phyloP scores from a whole-genome alignment of 495 filamentous ascomycete species.

The Lindgomyces ingoldianus region DNA sequence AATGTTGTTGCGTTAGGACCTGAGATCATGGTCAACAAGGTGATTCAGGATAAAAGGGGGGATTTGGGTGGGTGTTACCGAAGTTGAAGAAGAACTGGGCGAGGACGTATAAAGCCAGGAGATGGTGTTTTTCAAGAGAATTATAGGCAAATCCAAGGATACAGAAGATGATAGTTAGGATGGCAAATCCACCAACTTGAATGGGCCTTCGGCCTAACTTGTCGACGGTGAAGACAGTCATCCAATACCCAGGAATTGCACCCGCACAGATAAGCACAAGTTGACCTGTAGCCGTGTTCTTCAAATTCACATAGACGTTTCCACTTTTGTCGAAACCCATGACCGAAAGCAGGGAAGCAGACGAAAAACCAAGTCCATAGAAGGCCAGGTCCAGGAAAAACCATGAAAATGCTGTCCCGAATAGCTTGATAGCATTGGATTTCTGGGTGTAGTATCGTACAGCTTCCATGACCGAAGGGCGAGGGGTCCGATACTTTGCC shows the following conservation, averaged over 20 bases:
- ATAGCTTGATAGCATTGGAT: conserved; percentile 66
- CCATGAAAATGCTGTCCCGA: conserved; percentile 80
- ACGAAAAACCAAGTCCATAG: conserved; percentile 78
- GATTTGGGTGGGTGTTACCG: conserved; percentile 48
- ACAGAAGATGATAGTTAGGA: conserved; percentile 44
- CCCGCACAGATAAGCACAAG: conserved; percentile 45
- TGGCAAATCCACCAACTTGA: conserved; percentile 41
- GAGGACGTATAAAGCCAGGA: conserved; percentile 75
- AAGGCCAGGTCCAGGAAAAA: conserved; percentile 77
- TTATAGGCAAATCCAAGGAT: conserved; percentile 42
- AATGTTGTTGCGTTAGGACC: conserved; percentile 50
- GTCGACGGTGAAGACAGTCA: conserved; percentile 43
- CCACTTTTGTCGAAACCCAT: conserved; percentile 66
- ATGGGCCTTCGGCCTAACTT: conserved; percentile 43
- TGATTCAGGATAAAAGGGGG: background rate
- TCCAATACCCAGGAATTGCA: conserved; percentile 47
- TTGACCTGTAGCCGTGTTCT: conserved; percentile 42
- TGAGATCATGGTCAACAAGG: conserved; percentile 12
- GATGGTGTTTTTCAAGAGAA: conserved; percentile 40
- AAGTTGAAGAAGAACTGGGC: conserved; percentile 91
- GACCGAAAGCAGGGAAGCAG: conserved; percentile 56
- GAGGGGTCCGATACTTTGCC: conserved; percentile 56
- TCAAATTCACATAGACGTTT: conserved; percentile 41
- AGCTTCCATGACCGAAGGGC: conserved; percentile 57
- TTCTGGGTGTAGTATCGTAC: conserved; percentile 61